A percentile compares a stretch with the other conserved stretches of the same genome.
These are phyloP conservation scores for Sphagnum magellanicum DNA, from an alignment of 228 moss, liverwort and hornwort species.

Conservation along the genomic window DNA sequence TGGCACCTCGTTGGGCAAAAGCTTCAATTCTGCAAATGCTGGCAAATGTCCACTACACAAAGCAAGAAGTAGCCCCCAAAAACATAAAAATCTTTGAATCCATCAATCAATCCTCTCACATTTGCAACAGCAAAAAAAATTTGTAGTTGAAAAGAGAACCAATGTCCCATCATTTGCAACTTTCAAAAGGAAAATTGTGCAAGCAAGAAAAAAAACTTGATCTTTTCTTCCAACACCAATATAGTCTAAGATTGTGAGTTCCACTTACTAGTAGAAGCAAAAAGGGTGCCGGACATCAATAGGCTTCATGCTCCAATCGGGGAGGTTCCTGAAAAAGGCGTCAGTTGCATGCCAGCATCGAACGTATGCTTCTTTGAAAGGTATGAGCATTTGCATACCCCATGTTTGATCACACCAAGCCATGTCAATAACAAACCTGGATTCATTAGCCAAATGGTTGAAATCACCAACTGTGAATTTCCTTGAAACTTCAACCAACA, in stretches of 20 bases:
- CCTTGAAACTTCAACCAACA: slow-evolving; percentile 70
- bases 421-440: slow-evolving; percentile 57
- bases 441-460: slow-evolving; percentile 51
- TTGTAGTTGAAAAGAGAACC: no score
- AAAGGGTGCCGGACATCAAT: slow-evolving; percentile 82
- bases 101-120: no score
- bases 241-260: no score
- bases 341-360: slow-evolving; percentile 75
- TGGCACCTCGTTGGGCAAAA: slow-evolving; percentile 17
- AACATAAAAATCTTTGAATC: no score
- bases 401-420: slow-evolving; percentile 73
- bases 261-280: slow-evolving; percentile 78
- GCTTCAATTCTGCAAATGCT: slow-evolving; percentile 25
- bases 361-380: slow-evolving; percentile 38
- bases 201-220: no score
- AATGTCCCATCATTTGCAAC: no score
- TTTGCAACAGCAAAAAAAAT: no score
- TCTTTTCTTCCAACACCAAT: no score
- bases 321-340: slow-evolving; percentile 38
- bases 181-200: no score
- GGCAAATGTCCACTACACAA: slow-evolving; percentile 26
- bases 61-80: not conserved
- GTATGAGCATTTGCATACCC: slow-evolving; percentile 68
- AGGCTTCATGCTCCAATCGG: slow-evolving; percentile 70
- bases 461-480: slow-evolving; percentile 64